Base-by-base conservation (phyloP, 139 green algal species). In the Diplosphaera chodatii region DNA sequence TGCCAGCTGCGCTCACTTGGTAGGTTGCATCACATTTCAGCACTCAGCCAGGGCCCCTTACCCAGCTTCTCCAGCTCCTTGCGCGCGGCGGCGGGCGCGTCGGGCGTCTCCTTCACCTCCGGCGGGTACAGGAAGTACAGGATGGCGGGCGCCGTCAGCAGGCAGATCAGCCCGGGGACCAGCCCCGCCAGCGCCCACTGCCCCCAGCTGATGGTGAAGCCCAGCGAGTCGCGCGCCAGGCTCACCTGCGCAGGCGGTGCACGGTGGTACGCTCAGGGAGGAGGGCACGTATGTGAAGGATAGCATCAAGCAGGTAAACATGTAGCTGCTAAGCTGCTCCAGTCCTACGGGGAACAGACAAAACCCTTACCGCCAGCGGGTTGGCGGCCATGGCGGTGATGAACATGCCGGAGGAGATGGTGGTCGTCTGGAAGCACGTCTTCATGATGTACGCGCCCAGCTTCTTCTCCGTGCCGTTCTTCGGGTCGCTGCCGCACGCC, bases 331-430 rank as follows among this genome's bases (percentile, higher is more conserved):
- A n/a, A n/a, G n/a, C n/a, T n/a, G n/a, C n/a, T n/a, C n/a, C n/a
- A n/a, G n/a, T n/a, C n/a, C n/a, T n/a, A n/a, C n/a, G n/a, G n/a
- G n/a, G 37, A 48, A 13, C 13, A 48, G 48, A 25, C 4, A 21
- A 23, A 59, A 25, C 10, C 3, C 48, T 21, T 25, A 59, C 48
- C 10, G 48, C 85, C 69, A 98, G 88, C 28, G 94, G 94, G 87
- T 98, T 98, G 62, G 94, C 94, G n/a, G 94, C 94, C 96, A 99
- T 99, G 79, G 92, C 96, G 27, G 95, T 98, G 83, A 99, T 96
- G 86, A 98, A 98, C 94, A 99, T 99, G 73, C 88, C 87, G 1
- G 91, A 97, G 32, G 92, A 96, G 63, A 99, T 87, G 73, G 79
- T 88, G 48, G 86, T 92, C 67, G 89, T 95, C 77, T 97, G 93